Evolutionary conservation across 2,329 filamentous ascomycete genomes (phyloP).

Genomic region (Coccinonectria pachysandricola): DNA sequence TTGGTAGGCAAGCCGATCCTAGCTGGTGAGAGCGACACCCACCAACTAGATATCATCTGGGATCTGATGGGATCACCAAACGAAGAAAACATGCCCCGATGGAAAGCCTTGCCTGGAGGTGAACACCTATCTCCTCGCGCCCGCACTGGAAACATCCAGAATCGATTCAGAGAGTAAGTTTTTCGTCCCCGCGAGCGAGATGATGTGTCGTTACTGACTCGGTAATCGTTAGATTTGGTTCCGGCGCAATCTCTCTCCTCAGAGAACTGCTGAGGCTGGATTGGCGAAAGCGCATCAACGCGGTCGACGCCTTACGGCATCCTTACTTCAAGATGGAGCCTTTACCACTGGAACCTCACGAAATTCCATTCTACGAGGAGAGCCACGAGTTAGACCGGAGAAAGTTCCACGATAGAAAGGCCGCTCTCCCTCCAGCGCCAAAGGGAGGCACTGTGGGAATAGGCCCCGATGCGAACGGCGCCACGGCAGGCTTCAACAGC

Average conservation of each 20-base stretch:
- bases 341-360: constrained; percentile 68
- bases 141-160: constrained; percentile 54
- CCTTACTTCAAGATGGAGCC: constrained; percentile 79
- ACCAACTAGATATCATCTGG: constrained; percentile 91
- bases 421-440: constrained; percentile 77
- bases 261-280: constrained; percentile 78
- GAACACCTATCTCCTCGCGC: constrained; percentile 59
- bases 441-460: constrained; percentile 84
- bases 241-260: constrained; percentile 67
- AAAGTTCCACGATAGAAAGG: constrained; percentile 79
- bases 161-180: constrained; percentile 62
- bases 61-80: constrained; percentile 83
- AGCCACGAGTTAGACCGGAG: constrained; percentile 93
- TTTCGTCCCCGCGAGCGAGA: too few species aligned
- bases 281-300: constrained; percentile 82
- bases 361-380: constrained; percentile 86
- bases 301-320: constrained; percentile 85
- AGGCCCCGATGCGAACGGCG: constrained; percentile 43
- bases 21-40: constrained; percentile 74
- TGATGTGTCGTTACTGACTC: too few species aligned
- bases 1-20: constrained; percentile 87
- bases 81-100: constrained; percentile 87
- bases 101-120: constrained; percentile 71
- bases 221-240: constrained; percentile 55
- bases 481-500: constrained; percentile 37